Evolutionary conservation across 805 yeast genomes (phyloP), one percentile per base, ranked within the genome.

Genomic region (Lipomyces starkeyi): DNA sequence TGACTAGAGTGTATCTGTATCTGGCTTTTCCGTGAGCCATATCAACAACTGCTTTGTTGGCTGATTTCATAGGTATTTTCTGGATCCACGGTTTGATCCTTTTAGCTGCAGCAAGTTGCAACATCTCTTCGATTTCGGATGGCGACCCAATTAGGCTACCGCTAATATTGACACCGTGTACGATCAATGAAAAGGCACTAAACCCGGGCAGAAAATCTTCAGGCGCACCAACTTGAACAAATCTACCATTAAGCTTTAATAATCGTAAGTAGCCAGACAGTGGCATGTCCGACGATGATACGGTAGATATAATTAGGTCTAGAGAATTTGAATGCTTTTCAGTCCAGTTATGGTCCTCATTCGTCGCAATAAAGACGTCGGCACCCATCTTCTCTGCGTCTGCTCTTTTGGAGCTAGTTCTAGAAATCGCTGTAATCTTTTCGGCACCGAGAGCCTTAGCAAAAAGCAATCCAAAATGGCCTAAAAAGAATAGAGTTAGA

Each of bases 201-300:
- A 72, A 34, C 25, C 13, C 35, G 56, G 57, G 63, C 17, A 64
- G 63, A 3, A 64, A 62, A 11, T 72, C 74, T 47, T 66, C 74
- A 32, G 93, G 91, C 73, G 88, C 81, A 64, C 93, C 93, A 63
- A 87, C 91, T 34, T 88, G 81, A 62, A 87, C 82, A 76, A 87
- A 84, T 62, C 81, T 80, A 63, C 88, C 88, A 75, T 84, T 84
- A 58, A 87, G 86, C 73, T 82, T 86, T 76, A 90, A 80, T 27
- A 83, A 76, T 34, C 78, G 75, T 66, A 88, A 76, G 76, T 85
- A 84, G 70, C 81, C 79, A 65, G 88, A 75, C 69, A 83, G 86
- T 72, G 87, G 80, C 62, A 81, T 82, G 17, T 80, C 81, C 17
- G 85, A 79, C 56, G 86, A 81, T 65, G 85, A 82, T 43, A 87